Evolutionary conservation across 768 basidiomycete genomes (phyloP).

Genomic region (Russula olivacea): DNA sequence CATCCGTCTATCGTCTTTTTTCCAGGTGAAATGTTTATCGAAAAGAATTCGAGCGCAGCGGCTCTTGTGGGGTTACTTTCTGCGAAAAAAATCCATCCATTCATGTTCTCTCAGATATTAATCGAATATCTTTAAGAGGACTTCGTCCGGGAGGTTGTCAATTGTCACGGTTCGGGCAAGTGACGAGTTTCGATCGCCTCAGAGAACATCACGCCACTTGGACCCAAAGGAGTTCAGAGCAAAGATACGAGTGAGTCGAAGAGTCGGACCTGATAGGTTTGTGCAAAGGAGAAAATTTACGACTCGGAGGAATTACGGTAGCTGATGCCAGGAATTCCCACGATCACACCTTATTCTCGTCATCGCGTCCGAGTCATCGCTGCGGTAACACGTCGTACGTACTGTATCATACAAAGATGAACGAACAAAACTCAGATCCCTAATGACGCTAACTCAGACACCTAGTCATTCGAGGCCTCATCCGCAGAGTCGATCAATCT

Average conservation of each 20-base stretch:
- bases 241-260: no score
- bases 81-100: neutral
- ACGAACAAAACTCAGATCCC: neutral
- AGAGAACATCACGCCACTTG: no score
- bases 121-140: constrained; percentile 2
- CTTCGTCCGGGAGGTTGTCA: neutral
- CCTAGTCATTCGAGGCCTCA: constrained; percentile 23
- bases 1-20: no score
- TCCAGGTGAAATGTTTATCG: no score
- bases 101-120: neutral
- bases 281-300: no score
- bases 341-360: neutral
- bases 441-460: neutral
- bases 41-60: no score
- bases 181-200: no score
- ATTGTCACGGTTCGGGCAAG: neutral
- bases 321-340: neutral
- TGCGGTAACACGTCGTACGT: neutral
- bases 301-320: no score
- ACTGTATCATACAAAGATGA: constrained; percentile 17
- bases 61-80: neutral
- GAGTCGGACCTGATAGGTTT: no score
- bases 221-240: no score
- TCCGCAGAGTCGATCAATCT: constrained; percentile 30
- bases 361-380: neutral